Evolutionary conservation across 2,329 filamentous ascomycete species (phyloP).

Genomic region (Ophiostoma montium): DNA sequence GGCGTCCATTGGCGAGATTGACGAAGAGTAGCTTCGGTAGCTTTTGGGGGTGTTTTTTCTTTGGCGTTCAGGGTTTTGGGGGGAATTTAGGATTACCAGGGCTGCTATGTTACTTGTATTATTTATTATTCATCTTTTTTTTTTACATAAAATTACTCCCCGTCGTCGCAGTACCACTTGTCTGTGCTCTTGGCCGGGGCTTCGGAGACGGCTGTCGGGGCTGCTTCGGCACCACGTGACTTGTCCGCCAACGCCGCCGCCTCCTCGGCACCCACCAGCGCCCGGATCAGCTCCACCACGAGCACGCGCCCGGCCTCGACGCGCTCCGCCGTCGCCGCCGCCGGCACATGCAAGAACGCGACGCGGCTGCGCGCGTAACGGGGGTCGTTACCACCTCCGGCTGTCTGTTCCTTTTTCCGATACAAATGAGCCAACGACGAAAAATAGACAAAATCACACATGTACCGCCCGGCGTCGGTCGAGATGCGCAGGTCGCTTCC

Average conservation of each 20-base stretch:
- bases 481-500: conserved; percentile 42
- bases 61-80: background rate
- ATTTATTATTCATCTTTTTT: too few relatives aligned
- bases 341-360: conserved; percentile 61
- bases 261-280: conserved; percentile 39
- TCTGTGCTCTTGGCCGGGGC: background rate
- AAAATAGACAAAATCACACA: conserved; percentile 71
- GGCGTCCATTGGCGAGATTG: conserved; percentile 22
- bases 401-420: conserved; percentile 30
- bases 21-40: conserved; percentile 17
- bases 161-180: conserved; percentile 1
- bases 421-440: conserved; percentile 47
- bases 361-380: conserved; percentile 29
- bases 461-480: conserved; percentile 55
- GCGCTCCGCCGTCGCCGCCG: conserved; percentile 34
- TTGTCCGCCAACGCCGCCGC: background rate
- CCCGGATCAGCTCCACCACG: conserved; percentile 38
- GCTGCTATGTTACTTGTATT: too few relatives aligned
- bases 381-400: conserved; percentile 12
- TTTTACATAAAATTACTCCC: background rate
- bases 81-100: too few relatives aligned
- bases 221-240: too few relatives aligned
- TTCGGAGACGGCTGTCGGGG: background rate
- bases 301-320: conserved; percentile 37
- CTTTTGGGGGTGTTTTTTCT: background rate